phyloP scores from a whole-genome alignment of 1,139 yeast species.

The Pneumocystis oryctolagi region DNA sequence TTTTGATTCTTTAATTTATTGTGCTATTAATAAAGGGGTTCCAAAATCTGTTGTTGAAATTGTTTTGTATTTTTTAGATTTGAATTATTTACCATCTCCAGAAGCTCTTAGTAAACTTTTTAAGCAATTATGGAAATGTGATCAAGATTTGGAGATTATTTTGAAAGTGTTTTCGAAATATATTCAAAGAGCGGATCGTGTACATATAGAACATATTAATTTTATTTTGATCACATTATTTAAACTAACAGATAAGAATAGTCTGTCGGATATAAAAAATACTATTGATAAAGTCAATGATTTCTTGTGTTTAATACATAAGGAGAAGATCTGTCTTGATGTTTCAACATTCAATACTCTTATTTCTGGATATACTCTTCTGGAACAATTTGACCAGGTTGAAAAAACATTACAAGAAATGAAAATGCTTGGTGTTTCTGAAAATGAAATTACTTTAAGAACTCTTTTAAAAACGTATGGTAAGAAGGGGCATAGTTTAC shows the following conservation, averaged over 20 bases:
- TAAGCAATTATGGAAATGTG: background rate
- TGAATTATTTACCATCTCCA: background rate
- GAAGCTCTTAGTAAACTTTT: background rate
- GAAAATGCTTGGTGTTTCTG: background rate
- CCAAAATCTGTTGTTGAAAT: background rate
- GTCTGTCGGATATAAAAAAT: background rate
- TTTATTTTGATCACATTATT: background rate
- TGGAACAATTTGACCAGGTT: background rate
- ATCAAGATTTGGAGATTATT: background rate
- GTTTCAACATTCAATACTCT: background rate
- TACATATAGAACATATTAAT: background rate
- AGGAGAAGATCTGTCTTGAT: background rate
- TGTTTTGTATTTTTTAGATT: background rate
- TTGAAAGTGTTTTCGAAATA: background rate
- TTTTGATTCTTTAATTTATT: background rate
- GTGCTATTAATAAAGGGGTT: background rate
- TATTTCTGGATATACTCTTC: background rate
- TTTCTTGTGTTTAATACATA: background rate
- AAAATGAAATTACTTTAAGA: background rate
- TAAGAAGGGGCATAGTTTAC: background rate
- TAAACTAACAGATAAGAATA: background rate
- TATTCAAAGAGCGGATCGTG: background rate
- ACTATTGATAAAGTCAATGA: background rate
- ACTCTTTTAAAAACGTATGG: background rate
- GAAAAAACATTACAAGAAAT: background rate